Percentiles rank a stretch among this genome's conserved stretches.
Evolutionary conservation across 1,284 basidiomycete species (phyloP).

Genomic region (Microbotryum intermedium): DNA sequence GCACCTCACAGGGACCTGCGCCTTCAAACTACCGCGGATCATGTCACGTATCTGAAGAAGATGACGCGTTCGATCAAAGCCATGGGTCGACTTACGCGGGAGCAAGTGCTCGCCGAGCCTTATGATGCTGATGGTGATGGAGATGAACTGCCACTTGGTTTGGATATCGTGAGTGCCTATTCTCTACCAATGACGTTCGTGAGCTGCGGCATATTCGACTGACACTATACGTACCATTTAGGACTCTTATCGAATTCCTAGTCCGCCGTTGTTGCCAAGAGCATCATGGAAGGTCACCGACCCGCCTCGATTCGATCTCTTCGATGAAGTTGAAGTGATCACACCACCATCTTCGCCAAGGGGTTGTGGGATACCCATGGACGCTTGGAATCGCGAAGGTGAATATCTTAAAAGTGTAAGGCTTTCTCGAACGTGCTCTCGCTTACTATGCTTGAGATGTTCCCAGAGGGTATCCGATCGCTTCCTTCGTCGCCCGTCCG

Average conservation of each 20-base stretch:
- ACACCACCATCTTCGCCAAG: neutral
- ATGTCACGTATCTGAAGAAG: neutral
- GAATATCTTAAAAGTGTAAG: too few species aligned
- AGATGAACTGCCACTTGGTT: neutral
- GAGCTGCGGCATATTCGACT: neutral
- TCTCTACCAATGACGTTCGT: neutral
- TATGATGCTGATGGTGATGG: neutral
- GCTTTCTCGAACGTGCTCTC: neutral
- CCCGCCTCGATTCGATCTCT: neutral
- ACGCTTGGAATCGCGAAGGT: constrained; percentile 2
- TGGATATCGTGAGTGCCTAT: neutral
- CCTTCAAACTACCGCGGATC: neutral
- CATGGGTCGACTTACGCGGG: too few species aligned
- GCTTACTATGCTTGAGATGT: too few species aligned
- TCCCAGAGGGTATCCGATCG: neutral
- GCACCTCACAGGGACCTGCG: neutral
- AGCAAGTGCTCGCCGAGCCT: neutral
- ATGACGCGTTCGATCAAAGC: too few species aligned
- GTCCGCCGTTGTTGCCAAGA: neutral
- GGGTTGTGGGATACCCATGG: neutral
- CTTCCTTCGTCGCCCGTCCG: neutral
- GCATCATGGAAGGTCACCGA: constrained; percentile 1
- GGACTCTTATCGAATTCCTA: neutral
- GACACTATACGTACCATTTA: too few species aligned
- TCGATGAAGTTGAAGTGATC: neutral